These are phyloP conservation scores for Wolfiporia cocos DNA, from an alignment of 1,284 basidiomycete species.

Conservation along the genomic window DNA sequence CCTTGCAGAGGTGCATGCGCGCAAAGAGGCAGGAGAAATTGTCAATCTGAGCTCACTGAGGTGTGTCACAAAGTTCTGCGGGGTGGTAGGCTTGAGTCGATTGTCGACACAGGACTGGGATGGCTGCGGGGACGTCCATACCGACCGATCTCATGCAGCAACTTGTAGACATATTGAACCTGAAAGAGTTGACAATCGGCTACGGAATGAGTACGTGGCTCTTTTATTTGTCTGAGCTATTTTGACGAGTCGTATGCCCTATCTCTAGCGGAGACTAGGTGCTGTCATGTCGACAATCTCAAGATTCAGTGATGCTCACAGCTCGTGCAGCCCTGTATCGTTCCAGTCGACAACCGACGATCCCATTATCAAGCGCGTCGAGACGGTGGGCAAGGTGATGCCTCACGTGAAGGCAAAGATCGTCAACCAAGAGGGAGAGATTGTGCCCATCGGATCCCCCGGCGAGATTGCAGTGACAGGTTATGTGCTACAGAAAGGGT, in stretches of 20 bases:
- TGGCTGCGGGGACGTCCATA: constrained; percentile 73
- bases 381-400: constrained; percentile 73
- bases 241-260: background rate
- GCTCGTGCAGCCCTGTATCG: constrained; percentile 58
- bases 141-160: constrained; percentile 76
- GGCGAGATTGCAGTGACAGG: constrained; percentile 75
- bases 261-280: constrained; percentile 31
- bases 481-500: constrained; percentile 78
- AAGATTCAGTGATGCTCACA: background rate
- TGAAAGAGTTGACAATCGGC: constrained; percentile 68
- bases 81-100: background rate
- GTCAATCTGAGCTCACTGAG: constrained; percentile 47
- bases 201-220: constrained; percentile 75
- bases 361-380: constrained; percentile 65
- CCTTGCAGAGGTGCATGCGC: constrained; percentile 55
- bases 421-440: constrained; percentile 49
- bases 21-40: constrained; percentile 38
- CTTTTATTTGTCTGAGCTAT: background rate
- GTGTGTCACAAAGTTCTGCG: constrained; percentile 27
- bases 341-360: constrained; percentile 72
- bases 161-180: constrained; percentile 59
- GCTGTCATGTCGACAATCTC: no score
- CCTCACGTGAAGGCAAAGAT: constrained; percentile 78
- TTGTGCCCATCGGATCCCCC: constrained; percentile 61
- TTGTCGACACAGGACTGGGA: constrained; percentile 53